Base-by-base conservation (phyloP, 805 yeast genomes). In the Lachancea cidri region DNA sequence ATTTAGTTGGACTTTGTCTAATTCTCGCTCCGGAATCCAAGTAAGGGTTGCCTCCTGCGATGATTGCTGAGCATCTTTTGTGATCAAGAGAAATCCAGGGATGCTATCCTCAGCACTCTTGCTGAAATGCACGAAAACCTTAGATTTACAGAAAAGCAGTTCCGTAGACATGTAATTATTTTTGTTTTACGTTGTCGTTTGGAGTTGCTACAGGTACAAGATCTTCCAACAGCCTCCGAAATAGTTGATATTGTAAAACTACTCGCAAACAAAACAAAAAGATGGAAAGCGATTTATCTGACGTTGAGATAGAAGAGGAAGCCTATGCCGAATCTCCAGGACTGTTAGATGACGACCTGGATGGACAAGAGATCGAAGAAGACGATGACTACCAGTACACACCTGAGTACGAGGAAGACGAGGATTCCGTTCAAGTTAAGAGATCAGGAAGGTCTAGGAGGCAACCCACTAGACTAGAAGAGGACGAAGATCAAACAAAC, bases 111-210 rank as follows among this genome's bases (percentile, higher is more conserved):
- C 70, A 20, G 86, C 74, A 16, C 80, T 72, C 9, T 75, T 68
- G 0, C 93, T 76, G 3, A 95, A 94, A 61, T 93, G 98, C 3
- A 89, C 73, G 59, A 79, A 88, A 5, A 84, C 93, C 57, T 83
- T 81, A 2, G 87, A 74, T 55, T 82, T 83, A 33, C 69, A 65
- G 42, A 67, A 68, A 2, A 67, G 17, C 9, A 70, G 49, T 34
- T 56, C 47, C 5, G 55, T 53, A 20, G 31, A 33, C 45, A 42
- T 42, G n/a, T 16, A 11, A 7, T 22, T 22, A 22, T 7, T 11
- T 22, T 7, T 22, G 11, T 22, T 22, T 22, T n/a, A 7, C 11
- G 27, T 7, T 22, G 9, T 11, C 27, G 7, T 11, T 22, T 22
- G 29, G n/a, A 4, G 32, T 33, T n/a, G 27, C 9, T 7, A 11